Conservation (phyloP, 2,329 filamentous ascomycete genomes). For the Lomentospora prolificans region DNA sequence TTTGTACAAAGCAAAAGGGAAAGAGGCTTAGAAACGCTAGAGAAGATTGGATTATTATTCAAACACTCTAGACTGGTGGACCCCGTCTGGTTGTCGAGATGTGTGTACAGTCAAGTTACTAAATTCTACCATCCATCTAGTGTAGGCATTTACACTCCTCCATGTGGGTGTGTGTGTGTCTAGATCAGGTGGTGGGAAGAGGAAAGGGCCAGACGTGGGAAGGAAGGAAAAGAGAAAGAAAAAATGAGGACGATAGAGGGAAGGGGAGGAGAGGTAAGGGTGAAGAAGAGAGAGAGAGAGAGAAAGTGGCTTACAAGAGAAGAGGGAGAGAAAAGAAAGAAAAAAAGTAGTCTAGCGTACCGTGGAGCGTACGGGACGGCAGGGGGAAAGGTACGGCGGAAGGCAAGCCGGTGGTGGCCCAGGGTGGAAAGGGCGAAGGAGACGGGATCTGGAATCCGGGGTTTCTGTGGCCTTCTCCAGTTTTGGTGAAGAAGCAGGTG, state of each 20-base stretch:
- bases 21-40: neutral
- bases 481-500: slow-evolving; percentile 7
- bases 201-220: neutral
- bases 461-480: neutral
- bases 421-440: neutral
- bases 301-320: neutral
- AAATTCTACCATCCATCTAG: slow-evolving; percentile 2
- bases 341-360: neutral
- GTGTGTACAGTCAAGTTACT: neutral
- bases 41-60: slow-evolving; percentile 1
- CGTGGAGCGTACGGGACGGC: neutral
- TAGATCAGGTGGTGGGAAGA: neutral
- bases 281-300: neutral
- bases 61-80: neutral
- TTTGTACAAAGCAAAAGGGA: neutral
- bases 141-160: slow-evolving; percentile 3
- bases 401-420: neutral
- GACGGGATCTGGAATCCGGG: neutral
- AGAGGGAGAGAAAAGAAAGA: neutral
- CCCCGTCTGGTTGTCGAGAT: neutral
- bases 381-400: neutral
- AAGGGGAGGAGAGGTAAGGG: neutral
- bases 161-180: neutral
- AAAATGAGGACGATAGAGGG: neutral
- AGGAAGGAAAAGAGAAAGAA: neutral